phyloP scores from a whole-genome alignment of 1,284 basidiomycete genomes.

The Ganoderma multipileum region DNA sequence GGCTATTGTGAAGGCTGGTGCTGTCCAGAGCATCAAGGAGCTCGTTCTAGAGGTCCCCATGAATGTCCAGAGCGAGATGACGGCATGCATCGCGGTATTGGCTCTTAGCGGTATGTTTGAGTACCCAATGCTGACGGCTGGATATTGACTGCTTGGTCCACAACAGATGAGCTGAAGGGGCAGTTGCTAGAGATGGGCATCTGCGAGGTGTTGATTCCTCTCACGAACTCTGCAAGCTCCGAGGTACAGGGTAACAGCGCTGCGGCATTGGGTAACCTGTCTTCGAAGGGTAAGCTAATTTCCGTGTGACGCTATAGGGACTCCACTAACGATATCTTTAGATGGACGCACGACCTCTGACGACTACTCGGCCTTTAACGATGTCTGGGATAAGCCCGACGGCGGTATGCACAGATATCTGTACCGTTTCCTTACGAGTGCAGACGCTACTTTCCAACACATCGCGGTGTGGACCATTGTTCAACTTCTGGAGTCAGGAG shows the following conservation, averaged over 20 bases:
- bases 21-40: constrained; percentile 98
- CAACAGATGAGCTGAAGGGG: constrained; percentile 90
- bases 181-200: constrained; percentile 98
- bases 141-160: constrained; percentile 20
- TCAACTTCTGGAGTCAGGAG: constrained; percentile 93
- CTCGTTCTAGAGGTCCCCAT: constrained; percentile 94
- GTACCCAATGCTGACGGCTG: neutral
- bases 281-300: constrained; percentile 81
- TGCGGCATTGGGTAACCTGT: constrained; percentile 96
- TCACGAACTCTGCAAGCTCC: constrained; percentile 95
- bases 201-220: constrained; percentile 95
- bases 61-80: constrained; percentile 99
- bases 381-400: constrained; percentile 97
- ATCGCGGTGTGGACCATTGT: constrained; percentile 99
- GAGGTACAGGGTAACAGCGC: constrained; percentile 99
- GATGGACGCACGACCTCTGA: constrained; percentile 84
- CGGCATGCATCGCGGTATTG: constrained; percentile 95
- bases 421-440: constrained; percentile 91
- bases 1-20: constrained; percentile 97
- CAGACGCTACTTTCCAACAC: constrained; percentile 99
- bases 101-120: constrained; percentile 81
- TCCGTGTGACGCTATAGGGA: constrained; percentile 2
- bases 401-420: constrained; percentile 97
- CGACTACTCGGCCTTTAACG: constrained; percentile 97
- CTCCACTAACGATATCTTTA: constrained; percentile 48